Conservation (phyloP, 352 stramenopile species). For the Peronospora destructor region DNA sequence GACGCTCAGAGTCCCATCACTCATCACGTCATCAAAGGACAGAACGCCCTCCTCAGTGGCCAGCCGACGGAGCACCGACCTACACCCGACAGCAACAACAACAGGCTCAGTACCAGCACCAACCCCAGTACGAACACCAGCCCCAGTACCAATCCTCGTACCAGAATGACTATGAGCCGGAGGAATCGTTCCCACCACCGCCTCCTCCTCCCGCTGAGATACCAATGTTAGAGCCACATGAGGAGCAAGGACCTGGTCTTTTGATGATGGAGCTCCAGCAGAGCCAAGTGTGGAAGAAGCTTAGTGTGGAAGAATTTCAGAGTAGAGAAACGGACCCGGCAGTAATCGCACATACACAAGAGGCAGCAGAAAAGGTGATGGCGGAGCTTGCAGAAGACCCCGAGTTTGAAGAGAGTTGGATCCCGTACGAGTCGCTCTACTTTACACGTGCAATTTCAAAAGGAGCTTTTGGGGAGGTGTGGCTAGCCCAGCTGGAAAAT, state of each 20-base stretch:
- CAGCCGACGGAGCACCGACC: conserved; percentile 22
- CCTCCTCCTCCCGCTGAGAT: conserved; percentile 22
- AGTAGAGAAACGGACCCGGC: conserved; percentile 20
- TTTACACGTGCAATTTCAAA: conserved; percentile 73
- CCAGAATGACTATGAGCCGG: conserved; percentile 9
- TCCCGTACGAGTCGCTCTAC: conserved; percentile 64
- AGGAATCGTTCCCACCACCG: conserved; percentile 21
- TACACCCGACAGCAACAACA: conserved; percentile 28
- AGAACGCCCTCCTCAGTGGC: conserved; percentile 25
- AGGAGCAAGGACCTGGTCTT: conserved; percentile 19
- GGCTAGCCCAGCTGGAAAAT: conserved; percentile 74
- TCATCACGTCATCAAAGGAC: conserved; percentile 9
- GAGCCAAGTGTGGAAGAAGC: conserved; percentile 13
- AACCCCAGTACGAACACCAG: conserved; percentile 10
- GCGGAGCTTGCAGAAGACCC: conserved; percentile 53
- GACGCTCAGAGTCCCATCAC: background rate
- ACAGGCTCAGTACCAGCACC: conserved; percentile 15
- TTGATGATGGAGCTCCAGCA: conserved; percentile 31
- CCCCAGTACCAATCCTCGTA: background rate
- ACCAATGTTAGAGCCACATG: conserved; percentile 23
- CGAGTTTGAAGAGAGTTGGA: conserved; percentile 42
- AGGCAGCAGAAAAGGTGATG: conserved; percentile 48
- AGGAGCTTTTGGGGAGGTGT: conserved; percentile 76
- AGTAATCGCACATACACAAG: conserved; percentile 28
- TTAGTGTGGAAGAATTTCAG: conserved; percentile 19